phyloP scores from a whole-genome alignment of 148 eudicot species.

The Fagopyrum tataricum region DNA sequence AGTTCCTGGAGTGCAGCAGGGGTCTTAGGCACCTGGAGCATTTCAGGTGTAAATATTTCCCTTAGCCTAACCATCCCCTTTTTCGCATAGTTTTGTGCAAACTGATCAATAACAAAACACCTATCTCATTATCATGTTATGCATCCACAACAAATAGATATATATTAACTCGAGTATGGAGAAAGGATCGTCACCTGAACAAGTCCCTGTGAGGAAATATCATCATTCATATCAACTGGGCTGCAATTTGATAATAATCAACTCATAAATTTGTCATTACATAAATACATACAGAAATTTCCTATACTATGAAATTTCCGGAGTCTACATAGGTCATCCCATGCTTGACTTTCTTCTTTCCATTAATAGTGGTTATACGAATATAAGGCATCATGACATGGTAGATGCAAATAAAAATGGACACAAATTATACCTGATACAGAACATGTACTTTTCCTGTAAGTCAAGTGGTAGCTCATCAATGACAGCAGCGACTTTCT shows the following conservation, averaged over 20 bases:
- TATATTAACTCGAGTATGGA: not conserved
- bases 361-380: not conserved
- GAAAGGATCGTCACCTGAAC: constrained; percentile 33
- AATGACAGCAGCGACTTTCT: constrained; percentile 90
- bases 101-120: constrained; percentile 33
- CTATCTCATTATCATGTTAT: constrained; percentile 3
- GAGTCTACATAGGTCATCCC: not conserved
- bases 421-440: constrained; percentile 48
- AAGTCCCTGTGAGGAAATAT: constrained; percentile 62
- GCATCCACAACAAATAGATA: not conserved
- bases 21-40: constrained; percentile 73
- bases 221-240: constrained; percentile 90
- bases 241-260: constrained; percentile 32
- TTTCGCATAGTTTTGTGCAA: constrained; percentile 72
- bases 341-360: not conserved
- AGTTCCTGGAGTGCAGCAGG: constrained; percentile 66
- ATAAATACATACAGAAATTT: not conserved
- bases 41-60: constrained; percentile 92
- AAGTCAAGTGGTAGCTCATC: constrained; percentile 83
- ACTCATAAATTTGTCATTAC: not conserved
- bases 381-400: not conserved
- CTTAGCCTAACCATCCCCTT: constrained; percentile 63
- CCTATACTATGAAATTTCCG: not conserved
- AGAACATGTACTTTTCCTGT: constrained; percentile 76
- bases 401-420: constrained; percentile 7